phyloP scores from a whole-genome alignment of 1,284 basidiomycete species.

The Sanghuangporus baumii region DNA sequence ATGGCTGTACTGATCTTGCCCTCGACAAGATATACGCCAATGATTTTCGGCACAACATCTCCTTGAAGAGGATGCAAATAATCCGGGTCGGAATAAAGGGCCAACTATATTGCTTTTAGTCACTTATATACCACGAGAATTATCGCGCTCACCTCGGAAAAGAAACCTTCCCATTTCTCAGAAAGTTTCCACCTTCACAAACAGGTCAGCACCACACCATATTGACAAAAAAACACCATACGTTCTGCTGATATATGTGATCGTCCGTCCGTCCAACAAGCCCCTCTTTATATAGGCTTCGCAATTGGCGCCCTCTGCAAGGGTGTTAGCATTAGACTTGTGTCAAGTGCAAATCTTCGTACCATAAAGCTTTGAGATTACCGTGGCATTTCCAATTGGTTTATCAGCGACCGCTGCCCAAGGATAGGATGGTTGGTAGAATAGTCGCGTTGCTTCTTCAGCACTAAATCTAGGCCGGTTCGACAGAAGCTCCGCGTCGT shows the following conservation, averaged over 20 bases:
- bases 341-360: neutral
- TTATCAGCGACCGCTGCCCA: slow-evolving; percentile 5
- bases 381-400: slow-evolving; percentile 11
- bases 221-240: slow-evolving; percentile 24
- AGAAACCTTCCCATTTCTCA: slow-evolving; percentile 20
- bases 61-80: slow-evolving; percentile 51
- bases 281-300: slow-evolving; percentile 36
- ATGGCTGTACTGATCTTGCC: slow-evolving; percentile 40
- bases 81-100: slow-evolving; percentile 36
- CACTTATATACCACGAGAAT: neutral
- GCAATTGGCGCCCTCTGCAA: slow-evolving; percentile 36
- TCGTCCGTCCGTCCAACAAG: slow-evolving; percentile 26
- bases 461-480: neutral
- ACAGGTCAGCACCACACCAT: neutral
- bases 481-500: neutral
- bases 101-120: slow-evolving; percentile 25
- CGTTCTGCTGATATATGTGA: slow-evolving; percentile 45
- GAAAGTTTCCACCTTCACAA: slow-evolving; percentile 20
- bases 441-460: neutral
- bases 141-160: slow-evolving; percentile 20
- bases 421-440: slow-evolving; percentile 7
- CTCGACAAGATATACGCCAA: slow-evolving; percentile 40
- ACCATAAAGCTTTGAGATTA: slow-evolving; percentile 9
- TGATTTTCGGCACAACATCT: slow-evolving; percentile 44
- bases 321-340: neutral